Conservation (phyloP, 2,329 filamentous ascomycete genomes). For the Diaporthe citrichinensis region DNA sequence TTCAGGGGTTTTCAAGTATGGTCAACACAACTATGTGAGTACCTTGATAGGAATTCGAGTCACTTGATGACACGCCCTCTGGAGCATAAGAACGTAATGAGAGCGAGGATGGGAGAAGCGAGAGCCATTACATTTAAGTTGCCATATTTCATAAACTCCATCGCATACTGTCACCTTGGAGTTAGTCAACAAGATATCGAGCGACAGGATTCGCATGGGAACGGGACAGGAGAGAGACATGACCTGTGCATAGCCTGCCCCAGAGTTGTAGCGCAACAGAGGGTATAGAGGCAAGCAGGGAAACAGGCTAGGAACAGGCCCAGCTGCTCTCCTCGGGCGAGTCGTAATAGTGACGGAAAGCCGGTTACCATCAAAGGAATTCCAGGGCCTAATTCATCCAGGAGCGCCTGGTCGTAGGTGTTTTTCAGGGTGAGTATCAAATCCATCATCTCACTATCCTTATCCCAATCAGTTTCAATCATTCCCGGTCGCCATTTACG, state of each 20-base stretch:
- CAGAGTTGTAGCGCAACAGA: background rate
- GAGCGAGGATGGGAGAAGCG: background rate
- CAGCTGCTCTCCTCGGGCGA: background rate
- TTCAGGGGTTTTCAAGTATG: no score
- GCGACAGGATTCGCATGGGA: background rate
- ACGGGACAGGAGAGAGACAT: background rate
- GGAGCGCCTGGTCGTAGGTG: background rate
- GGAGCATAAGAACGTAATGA: background rate
- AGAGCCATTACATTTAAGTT: conserved; percentile 17
- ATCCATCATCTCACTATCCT: conserved; percentile 3
- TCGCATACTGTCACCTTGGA: background rate
- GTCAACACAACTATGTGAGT: background rate
- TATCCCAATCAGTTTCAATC: background rate
- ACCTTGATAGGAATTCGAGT: background rate
- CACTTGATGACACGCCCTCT: background rate
- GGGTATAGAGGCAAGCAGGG: background rate
- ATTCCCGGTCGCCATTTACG: conserved; percentile 9
- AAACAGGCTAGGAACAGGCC: background rate
- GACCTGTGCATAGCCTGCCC: background rate
- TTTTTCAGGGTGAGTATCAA: background rate
- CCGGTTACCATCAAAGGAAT: background rate
- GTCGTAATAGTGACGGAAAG: background rate
- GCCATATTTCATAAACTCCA: conserved; percentile 33
- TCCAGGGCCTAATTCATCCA: background rate
- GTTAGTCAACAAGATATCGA: background rate